Evolutionary conservation across 768 basidiomycete species (phyloP).

Genomic region (Dioszegia hungarica): DNA sequence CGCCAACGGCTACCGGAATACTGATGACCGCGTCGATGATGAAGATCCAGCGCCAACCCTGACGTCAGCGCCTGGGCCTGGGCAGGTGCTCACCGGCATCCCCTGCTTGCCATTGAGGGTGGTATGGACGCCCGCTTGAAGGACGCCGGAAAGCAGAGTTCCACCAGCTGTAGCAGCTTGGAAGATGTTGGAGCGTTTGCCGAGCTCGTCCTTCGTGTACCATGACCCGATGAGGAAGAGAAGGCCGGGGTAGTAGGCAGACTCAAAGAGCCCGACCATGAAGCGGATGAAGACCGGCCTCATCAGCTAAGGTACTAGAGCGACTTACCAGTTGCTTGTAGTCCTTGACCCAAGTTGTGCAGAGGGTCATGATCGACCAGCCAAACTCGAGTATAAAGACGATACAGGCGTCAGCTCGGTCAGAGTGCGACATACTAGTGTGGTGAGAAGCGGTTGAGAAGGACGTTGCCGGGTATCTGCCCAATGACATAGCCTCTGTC

Average conservation of each 20-base stretch:
- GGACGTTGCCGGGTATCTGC: conserved; percentile 29
- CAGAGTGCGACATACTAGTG: conserved; percentile 15
- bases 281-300: conserved; percentile 21
- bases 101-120: conserved; percentile 34
- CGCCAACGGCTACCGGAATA: conserved; percentile 22
- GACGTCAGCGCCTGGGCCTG: neutral
- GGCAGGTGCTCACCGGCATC: neutral
- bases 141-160: conserved; percentile 34
- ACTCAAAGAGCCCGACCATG: conserved; percentile 43
- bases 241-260: conserved; percentile 41
- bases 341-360: conserved; percentile 34
- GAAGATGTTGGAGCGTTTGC: conserved; percentile 42
- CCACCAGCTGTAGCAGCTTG: conserved; percentile 34
- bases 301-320: neutral
- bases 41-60: conserved; percentile 18
- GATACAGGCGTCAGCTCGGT: neutral
- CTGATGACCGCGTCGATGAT: conserved; percentile 23
- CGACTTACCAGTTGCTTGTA: conserved; percentile 30
- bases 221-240: conserved; percentile 41
- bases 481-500: conserved; percentile 22
- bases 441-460: conserved; percentile 37
- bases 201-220: conserved; percentile 41
- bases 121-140: conserved; percentile 37
- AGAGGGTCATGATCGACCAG: conserved; percentile 41
- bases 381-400: conserved; percentile 27